Evolutionary conservation across 495 filamentous ascomycete genomes (phyloP), one percentile per base, ranked within the genome.

Genomic region (Cercophora scortea): DNA sequence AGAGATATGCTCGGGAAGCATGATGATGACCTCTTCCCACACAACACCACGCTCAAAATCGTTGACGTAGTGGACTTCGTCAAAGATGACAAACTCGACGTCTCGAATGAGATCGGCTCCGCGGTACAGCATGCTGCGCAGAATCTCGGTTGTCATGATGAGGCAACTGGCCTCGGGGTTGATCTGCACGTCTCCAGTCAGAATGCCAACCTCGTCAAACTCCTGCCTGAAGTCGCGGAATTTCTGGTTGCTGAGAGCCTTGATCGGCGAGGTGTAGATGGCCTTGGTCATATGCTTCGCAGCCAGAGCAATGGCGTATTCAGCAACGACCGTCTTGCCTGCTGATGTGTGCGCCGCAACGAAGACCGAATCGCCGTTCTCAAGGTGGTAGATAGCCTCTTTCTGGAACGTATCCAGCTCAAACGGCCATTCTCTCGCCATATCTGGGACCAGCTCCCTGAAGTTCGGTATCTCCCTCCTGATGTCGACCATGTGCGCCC

Each of bases 1-100:
- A 3, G 94, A 93, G 43, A 97, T 89, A 71, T 97, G 93, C 61
- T 91, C 90, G 4, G 93, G 93, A 45, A 97, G 81, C 94, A 98
- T 97, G 62, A 98, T 98, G 62, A 98, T 98, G 54, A 98, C 93
- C 67, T 98, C 93, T 70, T 98, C 93, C 93, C 93, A 98, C 8
- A 98, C 93, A 0, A 98, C 93, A 56, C 93, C 93, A 65, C 93
- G 81, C 73, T 98, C 93, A n/a, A 83, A 77, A 61, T 98, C 93
- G 60, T 98, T 98, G 44, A 98, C 93, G 66, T 98, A 98, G 68
- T 98, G 93, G 4, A 98, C 93, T 65, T 98, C 93, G 61, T 98
- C 93, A 59, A 98, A 98, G 50, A 98, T 96, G 56, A 98, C 94
- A 67, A 95, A 98, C 58, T 98, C 93, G 33, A 98, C 94, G 66